A percentile compares a stretch with the other conserved stretches of the same genome.
These are phyloP conservation scores for Suillus bovinus DNA, from an alignment of 768 basidiomycete genomes.

Conservation along the genomic window DNA sequence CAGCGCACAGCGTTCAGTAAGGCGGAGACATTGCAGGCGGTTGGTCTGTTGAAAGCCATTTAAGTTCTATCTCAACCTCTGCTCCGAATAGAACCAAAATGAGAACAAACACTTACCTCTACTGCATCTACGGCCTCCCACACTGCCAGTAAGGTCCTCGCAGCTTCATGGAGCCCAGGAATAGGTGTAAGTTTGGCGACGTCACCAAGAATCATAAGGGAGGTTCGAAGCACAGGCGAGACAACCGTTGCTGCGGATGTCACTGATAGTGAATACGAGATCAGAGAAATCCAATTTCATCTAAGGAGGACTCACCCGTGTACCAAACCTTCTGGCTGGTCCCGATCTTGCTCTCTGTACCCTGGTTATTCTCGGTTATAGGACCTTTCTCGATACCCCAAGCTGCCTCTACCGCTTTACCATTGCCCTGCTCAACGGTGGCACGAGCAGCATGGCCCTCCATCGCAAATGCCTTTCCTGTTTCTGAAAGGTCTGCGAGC, in stretches of 20 bases:
- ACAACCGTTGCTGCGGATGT: neutral
- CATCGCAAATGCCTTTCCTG: slow-evolving; percentile 23
- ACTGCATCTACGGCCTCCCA: slow-evolving; percentile 64
- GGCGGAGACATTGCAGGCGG: slow-evolving; percentile 62
- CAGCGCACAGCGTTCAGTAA: slow-evolving; percentile 73
- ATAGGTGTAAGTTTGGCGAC: slow-evolving; percentile 51
- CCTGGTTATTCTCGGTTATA: too few relatives aligned
- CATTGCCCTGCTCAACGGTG: neutral
- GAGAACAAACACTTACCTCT: slow-evolving; percentile 46
- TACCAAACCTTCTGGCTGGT: neutral
- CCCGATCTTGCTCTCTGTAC: neutral
- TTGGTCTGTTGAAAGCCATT: slow-evolving; percentile 51
- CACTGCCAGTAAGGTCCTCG: slow-evolving; percentile 53
- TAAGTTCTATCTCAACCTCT: neutral
- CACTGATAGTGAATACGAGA: neutral
- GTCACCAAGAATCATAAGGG: neutral
- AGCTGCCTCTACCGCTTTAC: neutral
- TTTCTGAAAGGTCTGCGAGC: slow-evolving; percentile 23
- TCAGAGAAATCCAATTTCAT: neutral
- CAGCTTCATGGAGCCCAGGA: slow-evolving; percentile 53
- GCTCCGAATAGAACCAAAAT: neutral
- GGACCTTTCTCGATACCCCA: neutral
- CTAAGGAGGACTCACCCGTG: neutral
- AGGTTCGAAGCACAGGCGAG: neutral
- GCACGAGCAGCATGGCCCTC: slow-evolving; percentile 11